A percentile compares a stretch with the other conserved stretches of the same genome.
Conservation (phyloP, 495 filamentous ascomycete species). For the Aspergillus hancockii region DNA sequence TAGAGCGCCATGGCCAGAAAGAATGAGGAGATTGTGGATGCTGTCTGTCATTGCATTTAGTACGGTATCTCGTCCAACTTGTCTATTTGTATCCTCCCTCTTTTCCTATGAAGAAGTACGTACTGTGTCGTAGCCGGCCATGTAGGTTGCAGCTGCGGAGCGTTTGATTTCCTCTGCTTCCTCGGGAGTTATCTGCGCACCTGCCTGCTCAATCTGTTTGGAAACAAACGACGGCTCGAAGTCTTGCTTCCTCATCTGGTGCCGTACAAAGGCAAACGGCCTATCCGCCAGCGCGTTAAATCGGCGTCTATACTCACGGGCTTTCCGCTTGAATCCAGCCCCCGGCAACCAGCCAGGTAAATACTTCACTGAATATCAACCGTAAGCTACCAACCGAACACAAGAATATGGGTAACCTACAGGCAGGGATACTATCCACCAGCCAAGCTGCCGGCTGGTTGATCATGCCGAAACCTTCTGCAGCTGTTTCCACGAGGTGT, state of each 20-base stretch:
- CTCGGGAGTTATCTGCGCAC: conserved; percentile 14
- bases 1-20: conserved; percentile 40
- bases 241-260: conserved; percentile 36
- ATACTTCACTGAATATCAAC: conserved; percentile 27
- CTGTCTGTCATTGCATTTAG: conserved; percentile 22
- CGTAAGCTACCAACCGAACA: not conserved
- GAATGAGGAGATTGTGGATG: conserved; percentile 32
- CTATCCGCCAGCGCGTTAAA: not conserved
- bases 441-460: conserved; percentile 38
- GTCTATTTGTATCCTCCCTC: not conserved
- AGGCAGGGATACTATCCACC: conserved; percentile 43
- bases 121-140: conserved; percentile 54
- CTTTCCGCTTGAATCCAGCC: conserved; percentile 39
- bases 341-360: conserved; percentile 51
- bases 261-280: not conserved
- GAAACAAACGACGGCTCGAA: conserved; percentile 36
- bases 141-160: conserved; percentile 46
- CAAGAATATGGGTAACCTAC: conserved; percentile 13
- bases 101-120: not conserved
- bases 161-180: conserved; percentile 31
- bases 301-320: conserved; percentile 28
- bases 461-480: conserved; percentile 41
- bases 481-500: conserved; percentile 33
- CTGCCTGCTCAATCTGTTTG: conserved; percentile 25
- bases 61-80: too few species aligned